Evolutionary conservation across 495 filamentous ascomycete species (phyloP).

Genomic region (Aspergillus funiculosus): DNA sequence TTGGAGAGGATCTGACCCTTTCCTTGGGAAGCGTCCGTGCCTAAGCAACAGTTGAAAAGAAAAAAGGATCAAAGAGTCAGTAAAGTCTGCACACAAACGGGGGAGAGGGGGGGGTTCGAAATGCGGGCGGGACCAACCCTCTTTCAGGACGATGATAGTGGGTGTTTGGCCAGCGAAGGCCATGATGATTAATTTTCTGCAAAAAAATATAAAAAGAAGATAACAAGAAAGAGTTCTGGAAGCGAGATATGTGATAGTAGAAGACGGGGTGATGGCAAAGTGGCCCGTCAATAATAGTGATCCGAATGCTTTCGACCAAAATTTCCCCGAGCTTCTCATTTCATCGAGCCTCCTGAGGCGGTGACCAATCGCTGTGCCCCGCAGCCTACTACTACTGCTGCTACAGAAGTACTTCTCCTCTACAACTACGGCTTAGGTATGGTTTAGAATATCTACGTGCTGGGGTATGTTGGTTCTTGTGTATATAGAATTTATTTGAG

Average conservation of each 20-base stretch:
- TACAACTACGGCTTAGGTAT: neutral
- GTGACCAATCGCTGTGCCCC: constrained; percentile 32
- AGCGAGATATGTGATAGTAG: neutral
- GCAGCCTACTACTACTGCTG: too few species aligned
- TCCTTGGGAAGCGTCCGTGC: constrained; percentile 94
- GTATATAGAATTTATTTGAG: neutral
- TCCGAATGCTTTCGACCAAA: constrained; percentile 33
- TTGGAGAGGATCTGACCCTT: constrained; percentile 97
- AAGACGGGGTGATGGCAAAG: constrained; percentile 21
- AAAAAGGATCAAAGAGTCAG: constrained; percentile 12
- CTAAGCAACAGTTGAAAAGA: constrained; percentile 43
- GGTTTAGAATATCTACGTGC: neutral
- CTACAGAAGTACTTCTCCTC: too few species aligned
- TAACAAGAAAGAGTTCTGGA: constrained; percentile 11
- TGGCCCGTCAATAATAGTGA: constrained; percentile 20
- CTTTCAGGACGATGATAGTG: constrained; percentile 97
- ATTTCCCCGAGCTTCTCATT: constrained; percentile 45
- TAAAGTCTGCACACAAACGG: constrained; percentile 18
- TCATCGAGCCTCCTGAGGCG: constrained; percentile 31
- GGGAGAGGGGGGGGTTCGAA: constrained; percentile 18
- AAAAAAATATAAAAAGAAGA: constrained; percentile 2
- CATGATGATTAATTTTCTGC: constrained; percentile 48
- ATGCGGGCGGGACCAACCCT: constrained; percentile 62
- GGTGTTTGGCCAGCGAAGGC: constrained; percentile 97
- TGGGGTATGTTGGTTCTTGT: neutral